Evolutionary conservation across 371 early-diverging fungal species (phyloP).

Genomic region (Umbelopsis sp.): DNA sequence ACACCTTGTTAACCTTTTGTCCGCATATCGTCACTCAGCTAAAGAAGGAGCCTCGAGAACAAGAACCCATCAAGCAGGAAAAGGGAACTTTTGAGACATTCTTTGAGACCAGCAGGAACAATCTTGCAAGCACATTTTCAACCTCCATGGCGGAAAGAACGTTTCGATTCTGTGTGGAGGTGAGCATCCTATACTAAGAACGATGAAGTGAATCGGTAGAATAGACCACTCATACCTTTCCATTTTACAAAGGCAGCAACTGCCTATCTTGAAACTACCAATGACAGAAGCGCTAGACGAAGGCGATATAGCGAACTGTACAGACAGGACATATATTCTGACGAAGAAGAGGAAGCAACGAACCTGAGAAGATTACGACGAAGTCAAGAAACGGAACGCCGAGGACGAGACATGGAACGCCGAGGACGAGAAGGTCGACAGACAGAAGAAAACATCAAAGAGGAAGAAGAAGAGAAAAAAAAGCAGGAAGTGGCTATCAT

Average conservation of each 20-base stretch:
- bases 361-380: conserved; percentile 4
- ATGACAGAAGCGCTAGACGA: conserved; percentile 27
- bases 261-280: conserved; percentile 15
- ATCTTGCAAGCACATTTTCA: conserved; percentile 23
- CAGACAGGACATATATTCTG: conserved; percentile 22
- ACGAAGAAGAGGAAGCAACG: conserved; percentile 21
- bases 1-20: conserved; percentile 55
- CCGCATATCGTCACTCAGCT: conserved; percentile 60
- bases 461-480: conserved; percentile 21
- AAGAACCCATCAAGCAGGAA: conserved; percentile 27
- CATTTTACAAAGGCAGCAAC: not conserved
- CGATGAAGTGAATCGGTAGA: conserved; percentile 22
- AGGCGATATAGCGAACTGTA: conserved; percentile 23
- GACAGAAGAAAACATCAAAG: conserved; percentile 13
- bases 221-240: not conserved
- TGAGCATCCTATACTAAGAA: not conserved
- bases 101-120: conserved; percentile 4
- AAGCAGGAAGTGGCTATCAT: conserved; percentile 16
- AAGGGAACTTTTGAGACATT: conserved; percentile 4
- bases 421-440: conserved; percentile 19
- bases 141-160: conserved; percentile 28
- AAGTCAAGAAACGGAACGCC: conserved; percentile 21
- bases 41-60: conserved; percentile 32
- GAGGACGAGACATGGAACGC: conserved; percentile 14
- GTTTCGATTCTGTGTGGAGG: conserved; percentile 17